phyloP scores from a whole-genome alignment of 1,284 basidiomycete genomes.

The Mycocalia duriaeana region DNA sequence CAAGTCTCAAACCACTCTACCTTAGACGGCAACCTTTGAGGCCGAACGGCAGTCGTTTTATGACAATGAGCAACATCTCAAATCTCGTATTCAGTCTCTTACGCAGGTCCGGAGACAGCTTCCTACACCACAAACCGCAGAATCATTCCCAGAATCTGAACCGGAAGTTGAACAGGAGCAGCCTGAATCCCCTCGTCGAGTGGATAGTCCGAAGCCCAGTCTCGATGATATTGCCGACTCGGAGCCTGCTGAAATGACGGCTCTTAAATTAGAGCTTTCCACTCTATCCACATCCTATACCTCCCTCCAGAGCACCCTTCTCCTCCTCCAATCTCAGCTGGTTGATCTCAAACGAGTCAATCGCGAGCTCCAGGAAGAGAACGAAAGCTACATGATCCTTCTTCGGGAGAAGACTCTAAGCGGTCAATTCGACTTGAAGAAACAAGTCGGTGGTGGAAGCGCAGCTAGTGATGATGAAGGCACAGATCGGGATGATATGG shows the following conservation, averaged over 20 bases:
- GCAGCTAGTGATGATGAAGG: constrained; percentile 44
- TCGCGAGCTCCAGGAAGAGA: constrained; percentile 83
- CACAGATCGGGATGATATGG: constrained; percentile 42
- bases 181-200: constrained; percentile 12
- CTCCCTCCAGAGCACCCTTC: constrained; percentile 72
- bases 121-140: constrained; percentile 26
- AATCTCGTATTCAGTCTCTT: constrained; percentile 79
- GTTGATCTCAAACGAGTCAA: constrained; percentile 78
- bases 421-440: constrained; percentile 76
- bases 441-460: constrained; percentile 51
- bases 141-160: constrained; percentile 22
- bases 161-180: constrained; percentile 36
- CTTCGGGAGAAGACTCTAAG: constrained; percentile 84
- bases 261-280: constrained; percentile 71
- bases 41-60: constrained; percentile 82
- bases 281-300: constrained; percentile 76
- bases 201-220: constrained; percentile 32
- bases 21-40: constrained; percentile 72
- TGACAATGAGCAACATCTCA: constrained; percentile 83
- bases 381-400: constrained; percentile 91
- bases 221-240: constrained; percentile 57
- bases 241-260: constrained; percentile 81
- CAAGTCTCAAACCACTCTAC: too few species aligned
- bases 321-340: constrained; percentile 71
- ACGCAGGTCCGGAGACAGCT: constrained; percentile 57